These are phyloP conservation scores for Bruguiera gymnorhiza DNA, from an alignment of 345 rosid species.

Conservation along the genomic window DNA sequence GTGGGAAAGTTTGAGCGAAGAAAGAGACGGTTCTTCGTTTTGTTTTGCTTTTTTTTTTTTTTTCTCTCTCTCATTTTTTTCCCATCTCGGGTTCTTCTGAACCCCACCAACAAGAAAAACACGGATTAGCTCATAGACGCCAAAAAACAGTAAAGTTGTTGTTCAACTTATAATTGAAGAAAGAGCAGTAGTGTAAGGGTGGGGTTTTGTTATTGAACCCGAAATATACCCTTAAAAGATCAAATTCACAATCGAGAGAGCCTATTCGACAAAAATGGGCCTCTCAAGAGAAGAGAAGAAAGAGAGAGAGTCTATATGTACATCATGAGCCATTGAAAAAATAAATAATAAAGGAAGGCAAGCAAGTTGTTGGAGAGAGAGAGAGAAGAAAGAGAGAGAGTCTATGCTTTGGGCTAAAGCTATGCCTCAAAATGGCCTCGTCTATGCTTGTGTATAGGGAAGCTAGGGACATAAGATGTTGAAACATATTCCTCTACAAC, in stretches of 20 bases:
- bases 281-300: background rate
- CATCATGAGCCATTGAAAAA: conserved; percentile 14
- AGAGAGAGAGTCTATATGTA: background rate
- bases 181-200: background rate
- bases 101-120: conserved; percentile 15
- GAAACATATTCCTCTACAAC: conserved; percentile 9
- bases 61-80: conserved; percentile 1
- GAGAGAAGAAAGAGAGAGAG: conserved; percentile 23
- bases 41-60: conserved; percentile 1
- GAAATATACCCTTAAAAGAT: background rate
- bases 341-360: conserved; percentile 13
- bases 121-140: background rate
- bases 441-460: conserved; percentile 48
- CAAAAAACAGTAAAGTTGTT: background rate
- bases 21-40: conserved; percentile 48
- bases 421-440: conserved; percentile 41
- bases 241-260: background rate
- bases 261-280: background rate
- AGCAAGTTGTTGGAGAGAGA: conserved; percentile 51
- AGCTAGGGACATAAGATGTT: conserved; percentile 20
- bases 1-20: conserved; percentile 45
- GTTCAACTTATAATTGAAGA: background rate
- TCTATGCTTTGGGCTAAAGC: conserved; percentile 48
- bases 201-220: conserved; percentile 1
- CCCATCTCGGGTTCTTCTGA: conserved; percentile 8